A percentile compares a stretch with the other conserved stretches of the same genome.
These are phyloP conservation scores for Mucor plumbeus DNA, from an alignment of 371 early-diverging fungal species.

Conservation along the genomic window DNA sequence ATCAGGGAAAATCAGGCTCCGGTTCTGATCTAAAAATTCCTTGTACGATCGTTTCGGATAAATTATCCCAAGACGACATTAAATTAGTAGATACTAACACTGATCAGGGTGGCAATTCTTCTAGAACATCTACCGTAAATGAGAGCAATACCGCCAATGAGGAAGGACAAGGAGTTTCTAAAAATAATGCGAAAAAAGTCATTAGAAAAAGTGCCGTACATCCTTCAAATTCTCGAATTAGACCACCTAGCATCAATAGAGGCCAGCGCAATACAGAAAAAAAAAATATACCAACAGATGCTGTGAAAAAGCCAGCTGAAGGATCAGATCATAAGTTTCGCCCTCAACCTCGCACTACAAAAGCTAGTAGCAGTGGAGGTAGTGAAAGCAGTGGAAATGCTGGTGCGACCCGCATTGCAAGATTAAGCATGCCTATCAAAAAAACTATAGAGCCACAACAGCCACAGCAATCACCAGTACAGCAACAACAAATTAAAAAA, in stretches of 20 bases:
- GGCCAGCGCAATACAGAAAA: background rate
- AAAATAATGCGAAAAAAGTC: background rate
- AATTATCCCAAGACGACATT: background rate
- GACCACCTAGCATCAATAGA: conserved; percentile 10
- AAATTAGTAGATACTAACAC: background rate
- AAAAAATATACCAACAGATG: background rate
- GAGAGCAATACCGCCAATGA: background rate
- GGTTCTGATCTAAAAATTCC: background rate
- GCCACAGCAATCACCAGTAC: too few relatives aligned
- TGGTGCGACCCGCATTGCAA: conserved; percentile 16
- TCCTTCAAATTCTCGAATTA: conserved; percentile 14
- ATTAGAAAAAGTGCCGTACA: background rate
- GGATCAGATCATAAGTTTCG: background rate
- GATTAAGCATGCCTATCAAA: conserved; percentile 4
- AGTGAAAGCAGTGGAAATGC: background rate
- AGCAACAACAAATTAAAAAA: conserved; percentile 4
- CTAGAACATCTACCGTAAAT: background rate
- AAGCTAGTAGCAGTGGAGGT: conserved; percentile 7
- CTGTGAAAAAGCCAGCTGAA: conserved; percentile 1
- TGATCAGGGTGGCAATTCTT: background rate
- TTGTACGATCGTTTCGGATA: background rate
- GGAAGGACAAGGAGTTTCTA: background rate
- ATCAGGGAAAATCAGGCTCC: background rate
- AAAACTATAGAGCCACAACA: background rate
- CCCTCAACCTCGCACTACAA: background rate